Conservation (phyloP, 2,329 filamentous ascomycete genomes). For the Xylariales sp. region DNA sequence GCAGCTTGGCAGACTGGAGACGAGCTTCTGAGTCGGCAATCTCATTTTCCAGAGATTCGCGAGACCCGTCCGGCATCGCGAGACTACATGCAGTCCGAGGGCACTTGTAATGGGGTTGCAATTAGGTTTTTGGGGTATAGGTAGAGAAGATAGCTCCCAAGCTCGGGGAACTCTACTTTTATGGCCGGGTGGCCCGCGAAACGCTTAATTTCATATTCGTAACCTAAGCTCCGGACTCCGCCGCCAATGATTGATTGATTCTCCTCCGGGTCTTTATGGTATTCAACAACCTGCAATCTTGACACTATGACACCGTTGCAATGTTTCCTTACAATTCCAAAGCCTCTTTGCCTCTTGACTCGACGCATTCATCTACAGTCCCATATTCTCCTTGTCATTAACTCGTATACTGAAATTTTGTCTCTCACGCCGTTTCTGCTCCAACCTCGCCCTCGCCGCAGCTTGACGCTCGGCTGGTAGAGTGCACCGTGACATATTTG, state of each 20-base stretch:
- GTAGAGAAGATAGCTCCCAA: too few species aligned
- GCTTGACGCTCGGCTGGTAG: constrained; percentile 48
- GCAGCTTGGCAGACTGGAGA: constrained; percentile 36
- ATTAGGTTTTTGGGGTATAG: too few species aligned
- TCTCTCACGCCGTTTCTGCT: constrained; percentile 50
- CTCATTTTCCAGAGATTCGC: constrained; percentile 40
- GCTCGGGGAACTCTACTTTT: too few species aligned
- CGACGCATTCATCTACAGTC: constrained; percentile 10
- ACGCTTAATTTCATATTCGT: constrained; percentile 7
- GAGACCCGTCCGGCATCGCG: constrained; percentile 6
- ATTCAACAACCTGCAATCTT: background rate
- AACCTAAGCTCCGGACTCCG: too few species aligned
- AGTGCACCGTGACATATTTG: constrained; percentile 35
- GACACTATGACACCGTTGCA: too few species aligned
- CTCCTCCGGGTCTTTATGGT: background rate
- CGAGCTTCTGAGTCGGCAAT: constrained; percentile 54
- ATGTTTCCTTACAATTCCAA: background rate
- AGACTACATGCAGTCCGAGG: constrained; percentile 19
- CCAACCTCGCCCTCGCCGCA: constrained; percentile 50
- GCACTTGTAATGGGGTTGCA: too few species aligned
- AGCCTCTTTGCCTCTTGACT: background rate
- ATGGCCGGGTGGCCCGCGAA: background rate
- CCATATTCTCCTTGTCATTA: constrained; percentile 23
- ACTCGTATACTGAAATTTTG: constrained; percentile 16
- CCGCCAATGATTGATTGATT: background rate